Conservation (phyloP, 768 basidiomycete genomes). For the Scleroderma citrinum region DNA sequence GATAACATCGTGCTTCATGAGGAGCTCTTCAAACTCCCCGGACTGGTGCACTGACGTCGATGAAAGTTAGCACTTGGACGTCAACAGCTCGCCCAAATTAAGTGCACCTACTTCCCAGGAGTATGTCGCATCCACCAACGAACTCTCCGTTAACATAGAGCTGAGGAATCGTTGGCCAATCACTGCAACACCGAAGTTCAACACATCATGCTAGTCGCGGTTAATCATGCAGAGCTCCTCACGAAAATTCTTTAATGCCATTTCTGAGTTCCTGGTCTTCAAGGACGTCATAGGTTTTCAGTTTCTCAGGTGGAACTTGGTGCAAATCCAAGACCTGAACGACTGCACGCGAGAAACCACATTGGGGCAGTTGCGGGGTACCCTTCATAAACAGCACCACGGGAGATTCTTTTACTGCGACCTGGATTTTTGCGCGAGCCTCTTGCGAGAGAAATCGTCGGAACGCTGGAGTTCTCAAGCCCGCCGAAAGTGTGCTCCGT, state of each 20-base stretch:
- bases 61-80: neutral
- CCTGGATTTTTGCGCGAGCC: slow-evolving; percentile 55
- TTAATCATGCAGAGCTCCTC: slow-evolving; percentile 34
- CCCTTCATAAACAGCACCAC: slow-evolving; percentile 99
- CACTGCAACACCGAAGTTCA: slow-evolving; percentile 41
- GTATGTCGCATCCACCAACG: slow-evolving; percentile 94
- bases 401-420: slow-evolving; percentile 68
- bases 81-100: neutral
- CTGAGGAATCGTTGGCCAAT: slow-evolving; percentile 98
- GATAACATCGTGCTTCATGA: slow-evolving; percentile 67
- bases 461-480: slow-evolving; percentile 7
- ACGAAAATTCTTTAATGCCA: slow-evolving; percentile 97
- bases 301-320: slow-evolving; percentile 70
- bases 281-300: slow-evolving; percentile 88
- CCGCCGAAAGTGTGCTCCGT: slow-evolving; percentile 8
- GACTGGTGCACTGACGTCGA: slow-evolving; percentile 80
- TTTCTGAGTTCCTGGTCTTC: slow-evolving; percentile 77
- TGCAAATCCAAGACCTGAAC: slow-evolving; percentile 86
- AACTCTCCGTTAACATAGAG: slow-evolving; percentile 94
- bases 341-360: slow-evolving; percentile 94
- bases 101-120: slow-evolving; percentile 70
- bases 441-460: slow-evolving; percentile 57
- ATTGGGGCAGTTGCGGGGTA: slow-evolving; percentile 77
- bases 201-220: neutral
- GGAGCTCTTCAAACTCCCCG: slow-evolving; percentile 82